Evolutionary conservation across 108 stramenopile species (phyloP).

Genomic region (Aurantiochytrium sp.): DNA sequence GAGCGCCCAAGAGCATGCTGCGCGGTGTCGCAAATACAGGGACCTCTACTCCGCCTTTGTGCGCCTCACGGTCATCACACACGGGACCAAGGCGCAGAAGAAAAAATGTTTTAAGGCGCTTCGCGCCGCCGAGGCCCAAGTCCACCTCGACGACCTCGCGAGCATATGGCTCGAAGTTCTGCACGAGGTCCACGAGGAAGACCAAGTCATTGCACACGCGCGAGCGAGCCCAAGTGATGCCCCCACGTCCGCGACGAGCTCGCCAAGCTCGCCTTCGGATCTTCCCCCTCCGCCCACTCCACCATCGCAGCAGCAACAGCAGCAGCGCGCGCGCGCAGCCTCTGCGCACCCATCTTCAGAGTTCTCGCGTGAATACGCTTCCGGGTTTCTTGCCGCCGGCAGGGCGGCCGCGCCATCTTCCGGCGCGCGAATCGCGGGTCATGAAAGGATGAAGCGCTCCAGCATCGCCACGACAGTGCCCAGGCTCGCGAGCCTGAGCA

Average conservation of each 20-base stretch:
- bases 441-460: not conserved
- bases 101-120: not conserved
- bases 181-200: not conserved
- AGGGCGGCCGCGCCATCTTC: too few relatives aligned
- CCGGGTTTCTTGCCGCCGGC: too few relatives aligned
- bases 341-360: too few relatives aligned
- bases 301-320: too few relatives aligned
- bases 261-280: not conserved
- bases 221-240: not conserved
- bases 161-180: not conserved
- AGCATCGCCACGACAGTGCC: not conserved
- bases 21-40: not conserved
- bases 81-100: not conserved
- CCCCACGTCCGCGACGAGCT: too few relatives aligned
- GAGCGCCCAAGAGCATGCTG: not conserved
- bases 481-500: not conserved
- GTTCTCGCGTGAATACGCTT: too few relatives aligned
- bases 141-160: conserved; percentile 4
- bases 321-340: too few relatives aligned
- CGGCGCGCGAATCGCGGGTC: too few relatives aligned
- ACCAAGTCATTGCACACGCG: not conserved
- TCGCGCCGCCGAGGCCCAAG: not conserved
- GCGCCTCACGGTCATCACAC: not conserved
- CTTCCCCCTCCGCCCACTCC: too few relatives aligned
- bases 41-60: not conserved